These are phyloP conservation scores for Suillus lakei DNA, from an alignment of 768 basidiomycete species.

Conservation along the genomic window DNA sequence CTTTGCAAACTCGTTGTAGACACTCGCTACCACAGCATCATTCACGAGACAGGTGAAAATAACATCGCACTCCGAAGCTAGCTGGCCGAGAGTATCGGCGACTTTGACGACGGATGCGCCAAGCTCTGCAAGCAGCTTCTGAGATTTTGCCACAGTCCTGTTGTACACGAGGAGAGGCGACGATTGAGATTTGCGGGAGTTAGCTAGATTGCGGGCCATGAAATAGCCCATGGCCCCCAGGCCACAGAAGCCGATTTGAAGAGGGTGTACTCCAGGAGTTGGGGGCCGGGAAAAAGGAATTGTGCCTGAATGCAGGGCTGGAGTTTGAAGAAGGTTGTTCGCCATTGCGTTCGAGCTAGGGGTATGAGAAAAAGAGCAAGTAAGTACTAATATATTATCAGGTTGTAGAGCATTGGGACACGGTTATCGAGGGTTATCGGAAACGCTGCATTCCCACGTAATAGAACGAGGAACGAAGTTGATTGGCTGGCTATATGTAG, in stretches of 20 bases:
- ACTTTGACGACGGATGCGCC: slow-evolving; percentile 58
- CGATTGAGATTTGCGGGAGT: slow-evolving; percentile 44
- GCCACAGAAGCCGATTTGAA: slow-evolving; percentile 50
- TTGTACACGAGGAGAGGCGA: slow-evolving; percentile 78
- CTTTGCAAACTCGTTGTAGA: slow-evolving; percentile 64
- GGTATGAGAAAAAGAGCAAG: not conserved
- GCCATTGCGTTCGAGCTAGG: slow-evolving; percentile 11
- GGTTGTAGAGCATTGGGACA: too few species aligned
- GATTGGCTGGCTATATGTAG: not conserved
- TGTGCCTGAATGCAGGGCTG: slow-evolving; percentile 18
- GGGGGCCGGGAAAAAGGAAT: slow-evolving; percentile 64
- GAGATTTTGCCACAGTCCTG: slow-evolving; percentile 64
- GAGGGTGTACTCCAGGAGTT: slow-evolving; percentile 47
- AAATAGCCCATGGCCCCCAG: slow-evolving; percentile 73
- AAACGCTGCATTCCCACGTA: not conserved
- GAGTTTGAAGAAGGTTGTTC: slow-evolving; percentile 7
- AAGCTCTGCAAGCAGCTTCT: slow-evolving; percentile 59
- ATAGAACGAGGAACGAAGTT: not conserved
- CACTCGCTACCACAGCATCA: slow-evolving; percentile 68
- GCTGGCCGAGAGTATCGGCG: slow-evolving; percentile 58
- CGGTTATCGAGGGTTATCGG: not conserved
- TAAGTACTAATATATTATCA: slow-evolving; percentile 1
- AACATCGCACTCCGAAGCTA: slow-evolving; percentile 72
- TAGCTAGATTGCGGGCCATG: slow-evolving; percentile 84
- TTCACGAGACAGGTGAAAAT: slow-evolving; percentile 75